Evolutionary conservation across 176 grass and related monocot species (phyloP).

Genomic region (Rhynchospora tenuis): DNA sequence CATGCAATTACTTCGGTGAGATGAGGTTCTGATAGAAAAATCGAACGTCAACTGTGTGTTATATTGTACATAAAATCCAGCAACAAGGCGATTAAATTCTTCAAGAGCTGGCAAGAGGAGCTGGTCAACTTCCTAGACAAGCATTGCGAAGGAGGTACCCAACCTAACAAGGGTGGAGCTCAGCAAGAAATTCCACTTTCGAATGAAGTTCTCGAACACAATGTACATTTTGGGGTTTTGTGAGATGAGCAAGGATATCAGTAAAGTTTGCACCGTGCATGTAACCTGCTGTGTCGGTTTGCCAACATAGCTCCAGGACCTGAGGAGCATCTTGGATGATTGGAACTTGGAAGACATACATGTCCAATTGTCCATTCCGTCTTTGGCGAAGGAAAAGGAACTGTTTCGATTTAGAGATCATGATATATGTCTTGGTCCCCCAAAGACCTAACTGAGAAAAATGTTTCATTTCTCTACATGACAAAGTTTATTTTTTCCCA

Average conservation of each 20-base stretch:
- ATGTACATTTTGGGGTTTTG: constrained; percentile 45
- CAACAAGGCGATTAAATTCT: constrained; percentile 37
- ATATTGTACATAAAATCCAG: constrained; percentile 33
- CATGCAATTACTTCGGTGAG: constrained; percentile 29
- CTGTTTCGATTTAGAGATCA: background rate
- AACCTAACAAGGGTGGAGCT: constrained; percentile 59
- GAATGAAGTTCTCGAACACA: constrained; percentile 43
- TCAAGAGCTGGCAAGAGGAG: constrained; percentile 35
- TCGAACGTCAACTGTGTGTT: constrained; percentile 33
- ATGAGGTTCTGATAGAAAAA: constrained; percentile 14
- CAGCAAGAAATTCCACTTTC: constrained; percentile 24
- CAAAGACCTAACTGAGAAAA: background rate
- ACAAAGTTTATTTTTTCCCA: background rate
- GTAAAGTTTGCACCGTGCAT: constrained; percentile 79
- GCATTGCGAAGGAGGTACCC: constrained; percentile 62
- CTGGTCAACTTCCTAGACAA: constrained; percentile 10
- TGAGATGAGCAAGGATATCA: constrained; percentile 42
- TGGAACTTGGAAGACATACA: constrained; percentile 88
- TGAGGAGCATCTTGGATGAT: constrained; percentile 34
- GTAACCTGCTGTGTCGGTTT: constrained; percentile 75
- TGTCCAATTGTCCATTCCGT: constrained; percentile 8
- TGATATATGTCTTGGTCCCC: constrained; percentile 13
- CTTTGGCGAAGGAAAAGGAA: background rate
- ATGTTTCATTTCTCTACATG: too few species aligned
- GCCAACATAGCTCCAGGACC: constrained; percentile 36